Percentiles rank a stretch among this genome's conserved stretches.
phyloP scores from a whole-genome alignment of 192 early-diverging fungal species.

The Dissophora ornata region DNA sequence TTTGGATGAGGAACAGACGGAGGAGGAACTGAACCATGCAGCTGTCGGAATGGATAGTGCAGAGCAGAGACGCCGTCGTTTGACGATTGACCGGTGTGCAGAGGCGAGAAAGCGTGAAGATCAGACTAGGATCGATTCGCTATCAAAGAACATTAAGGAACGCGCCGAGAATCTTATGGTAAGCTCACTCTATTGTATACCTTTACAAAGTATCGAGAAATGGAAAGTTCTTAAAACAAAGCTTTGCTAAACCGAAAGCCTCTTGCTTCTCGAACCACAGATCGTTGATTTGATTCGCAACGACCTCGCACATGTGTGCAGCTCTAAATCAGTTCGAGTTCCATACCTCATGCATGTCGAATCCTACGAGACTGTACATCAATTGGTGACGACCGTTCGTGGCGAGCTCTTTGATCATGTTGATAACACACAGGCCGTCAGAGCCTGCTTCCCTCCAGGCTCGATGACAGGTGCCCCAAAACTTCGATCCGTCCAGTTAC shows the following conservation, averaged over 20 bases:
- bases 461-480: conserved; percentile 99
- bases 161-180: conserved; percentile 98
- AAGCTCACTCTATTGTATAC: background rate
- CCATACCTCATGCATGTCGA: conserved; percentile 91
- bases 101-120: conserved; percentile 45
- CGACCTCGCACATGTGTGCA: conserved; percentile 84
- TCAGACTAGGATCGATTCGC: conserved; percentile 48
- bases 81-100: conserved; percentile 38
- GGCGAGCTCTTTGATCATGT: conserved; percentile 69
- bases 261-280: conserved; percentile 56
- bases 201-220: too few species aligned
- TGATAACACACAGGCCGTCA: conserved; percentile 76
- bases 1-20: conserved; percentile 57
- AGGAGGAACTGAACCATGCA: too few species aligned
- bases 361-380: conserved; percentile 90
- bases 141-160: conserved; percentile 86
- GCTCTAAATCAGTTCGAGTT: conserved; percentile 73
- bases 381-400: conserved; percentile 88
- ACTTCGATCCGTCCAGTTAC: conserved; percentile 79
- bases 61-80: background rate
- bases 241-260: too few species aligned
- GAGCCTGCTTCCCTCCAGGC: conserved; percentile 90
- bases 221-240: too few species aligned
- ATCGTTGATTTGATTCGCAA: conserved; percentile 97
- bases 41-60: background rate